phyloP scores from a whole-genome alignment of 192 early-diverging fungal genomes.

The Backusella sp. region DNA sequence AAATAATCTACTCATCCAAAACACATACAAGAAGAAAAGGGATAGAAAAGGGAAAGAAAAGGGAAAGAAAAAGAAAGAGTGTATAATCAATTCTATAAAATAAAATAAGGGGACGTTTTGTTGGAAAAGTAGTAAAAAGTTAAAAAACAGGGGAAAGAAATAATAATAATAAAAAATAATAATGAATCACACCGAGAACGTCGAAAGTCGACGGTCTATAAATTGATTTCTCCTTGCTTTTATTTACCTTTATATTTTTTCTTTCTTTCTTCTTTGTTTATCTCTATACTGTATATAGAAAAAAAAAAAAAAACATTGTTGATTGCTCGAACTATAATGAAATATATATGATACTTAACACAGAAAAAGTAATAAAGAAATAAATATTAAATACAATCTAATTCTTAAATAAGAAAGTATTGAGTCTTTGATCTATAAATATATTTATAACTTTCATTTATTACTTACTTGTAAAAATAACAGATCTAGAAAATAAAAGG shows the following conservation, averaged over 20 bases:
- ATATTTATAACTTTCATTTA: not conserved
- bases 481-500: not conserved
- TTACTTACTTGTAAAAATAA: not conserved
- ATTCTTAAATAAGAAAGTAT: not conserved
- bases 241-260: not conserved
- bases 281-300: not conserved
- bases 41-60: not conserved
- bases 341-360: not conserved
- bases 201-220: not conserved
- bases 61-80: not conserved
- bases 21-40: not conserved
- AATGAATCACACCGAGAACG: not conserved
- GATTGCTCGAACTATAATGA: not conserved
- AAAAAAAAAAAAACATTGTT: not conserved
- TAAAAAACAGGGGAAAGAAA: not conserved
- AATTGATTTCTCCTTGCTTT: not conserved
- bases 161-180: not conserved
- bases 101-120: not conserved
- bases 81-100: constrained; percentile 1
- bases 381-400: not conserved
- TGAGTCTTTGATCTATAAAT: not conserved
- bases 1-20: constrained; percentile 1
- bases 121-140: not conserved
- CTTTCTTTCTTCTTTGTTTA: not conserved
- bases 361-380: not conserved